Evolutionary conservation across 495 filamentous ascomycete species (phyloP), one percentile per base, ranked within the genome.

Genomic region (Penicillium macrosclerotiorum): DNA sequence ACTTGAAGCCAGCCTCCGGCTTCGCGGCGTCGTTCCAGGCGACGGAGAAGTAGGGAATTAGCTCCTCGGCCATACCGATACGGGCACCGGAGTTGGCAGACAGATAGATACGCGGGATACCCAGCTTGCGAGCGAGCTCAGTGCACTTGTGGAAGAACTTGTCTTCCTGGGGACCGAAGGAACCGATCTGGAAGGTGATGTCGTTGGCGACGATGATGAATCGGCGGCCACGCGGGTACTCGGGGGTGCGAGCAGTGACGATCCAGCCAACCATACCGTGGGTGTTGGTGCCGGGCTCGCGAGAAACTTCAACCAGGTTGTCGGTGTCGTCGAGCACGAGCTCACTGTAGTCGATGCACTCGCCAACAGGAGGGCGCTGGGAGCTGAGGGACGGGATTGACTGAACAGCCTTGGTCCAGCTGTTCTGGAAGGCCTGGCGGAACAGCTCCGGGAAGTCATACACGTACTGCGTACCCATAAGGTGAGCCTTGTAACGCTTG

Each of bases 361-460:
- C 93, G 52, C 88, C 90, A 49, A 83, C 74, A 12, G 78, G 74
- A 11, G 94, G 94, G 60, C 92, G 85, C 76, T 88, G 89, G 29
- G 89, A 85, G 22, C 79, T 77, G 36, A 96, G 68, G 25, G 77
- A 73, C 3, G 88, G 73, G 44, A 90, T 80, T 62, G 84, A 86
- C 55, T 77, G 76, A 31, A 85, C 78, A 41, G 79, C 78, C 63
- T 82, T 82, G 54, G 74, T 73, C 93, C 93, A 98, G 75, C 81
- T 88, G 74, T 96, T 96, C 72, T 96, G 90, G 69, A 95, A 87
- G 30, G 93, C 92, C 68, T 97, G 93, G 60, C 93, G 80, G 86
- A 98, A 98, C 24, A 98, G 84, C 75, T 98, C 94, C 6, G 93
- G 93, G 87, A 98, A 98, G 74, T 98, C 93, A 65, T 98, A 98